Base-by-base conservation (phyloP, 495 filamentous ascomycete species). In the Podospora pseudopauciseta region DNA sequence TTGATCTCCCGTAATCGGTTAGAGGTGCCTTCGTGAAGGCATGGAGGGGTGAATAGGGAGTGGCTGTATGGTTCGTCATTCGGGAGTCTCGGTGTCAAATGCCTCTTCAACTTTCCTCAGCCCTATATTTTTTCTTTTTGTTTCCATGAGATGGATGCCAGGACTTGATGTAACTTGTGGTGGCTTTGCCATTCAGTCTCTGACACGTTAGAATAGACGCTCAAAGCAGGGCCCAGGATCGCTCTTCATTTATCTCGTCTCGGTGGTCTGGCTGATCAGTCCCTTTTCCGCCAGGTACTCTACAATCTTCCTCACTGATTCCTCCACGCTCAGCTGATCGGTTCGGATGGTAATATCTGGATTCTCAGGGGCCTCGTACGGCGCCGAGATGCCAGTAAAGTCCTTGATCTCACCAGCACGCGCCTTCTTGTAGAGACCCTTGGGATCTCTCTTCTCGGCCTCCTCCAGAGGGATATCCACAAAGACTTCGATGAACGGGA, bases 401-500 rank as follows among this genome's bases (percentile, higher is more conserved):
- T 98, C 93, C 83, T 94, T 94, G 75, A 98, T 97, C 75, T 94
- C 86, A 16, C 95, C 95, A 62, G 89, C 89, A 19, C 94, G 84
- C 5, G 95, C 95, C 87, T 97, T 97, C 87, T 96, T 96, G 77
- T 99, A 99, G 66, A 99, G 78, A 9, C 94, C 96, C 86, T 99
- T 99, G 27, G 95, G 95, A 77, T 99, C 95, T 67, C 95, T 85
- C 83, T 90, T 79, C 86, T 99, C 96, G n/a, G 96, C 95, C 49
- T 91, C 90, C 77, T 90, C 91, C 66, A 98, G 81, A 4, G 92
- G 88, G 13, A 97, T 86, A 76, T 99, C 93, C 60, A 99, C 87
- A 73, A 87, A 94, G 20, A 97, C 91, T 78, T 99, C 95, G 69
- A 99, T 87, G 79, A 99, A 99, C 2, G 93, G 88, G 68, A 98